These are phyloP conservation scores for Agaricus blazei DNA, from an alignment of 768 basidiomycete species.

Conservation along the genomic window DNA sequence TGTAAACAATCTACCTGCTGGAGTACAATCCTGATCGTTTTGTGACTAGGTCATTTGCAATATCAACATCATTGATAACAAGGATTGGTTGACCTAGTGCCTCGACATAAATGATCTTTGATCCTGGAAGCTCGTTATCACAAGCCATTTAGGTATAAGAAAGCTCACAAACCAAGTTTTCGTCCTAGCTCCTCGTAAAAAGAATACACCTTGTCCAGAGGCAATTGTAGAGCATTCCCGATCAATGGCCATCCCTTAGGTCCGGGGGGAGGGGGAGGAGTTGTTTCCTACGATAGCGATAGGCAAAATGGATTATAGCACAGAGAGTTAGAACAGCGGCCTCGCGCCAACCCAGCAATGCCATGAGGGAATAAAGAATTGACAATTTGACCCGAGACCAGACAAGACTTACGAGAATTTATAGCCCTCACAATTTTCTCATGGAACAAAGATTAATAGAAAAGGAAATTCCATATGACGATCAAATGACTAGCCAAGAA, in stretches of 20 bases:
- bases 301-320: neutral
- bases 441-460: too few species aligned
- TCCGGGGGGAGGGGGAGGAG: neutral
- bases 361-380: too few species aligned
- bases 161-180: neutral
- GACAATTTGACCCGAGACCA: too few species aligned
- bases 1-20: slow-evolving; percentile 25
- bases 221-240: slow-evolving; percentile 9
- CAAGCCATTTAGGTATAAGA: neutral
- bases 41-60: slow-evolving; percentile 49
- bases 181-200: neutral
- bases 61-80: slow-evolving; percentile 36
- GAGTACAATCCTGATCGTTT: slow-evolving; percentile 55
- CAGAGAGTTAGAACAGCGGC: neutral
- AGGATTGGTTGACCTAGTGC: slow-evolving; percentile 40
- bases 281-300: neutral
- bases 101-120: slow-evolving; percentile 47
- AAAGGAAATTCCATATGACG: too few species aligned
- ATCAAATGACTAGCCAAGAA: too few species aligned
- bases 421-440: too few species aligned
- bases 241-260: slow-evolving; percentile 6
- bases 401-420: too few species aligned
- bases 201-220: neutral
- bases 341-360: too few species aligned
- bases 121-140: neutral